Evolutionary conservation across 495 filamentous ascomycete genomes (phyloP).

Genomic region (Aspergillus biplanus): DNA sequence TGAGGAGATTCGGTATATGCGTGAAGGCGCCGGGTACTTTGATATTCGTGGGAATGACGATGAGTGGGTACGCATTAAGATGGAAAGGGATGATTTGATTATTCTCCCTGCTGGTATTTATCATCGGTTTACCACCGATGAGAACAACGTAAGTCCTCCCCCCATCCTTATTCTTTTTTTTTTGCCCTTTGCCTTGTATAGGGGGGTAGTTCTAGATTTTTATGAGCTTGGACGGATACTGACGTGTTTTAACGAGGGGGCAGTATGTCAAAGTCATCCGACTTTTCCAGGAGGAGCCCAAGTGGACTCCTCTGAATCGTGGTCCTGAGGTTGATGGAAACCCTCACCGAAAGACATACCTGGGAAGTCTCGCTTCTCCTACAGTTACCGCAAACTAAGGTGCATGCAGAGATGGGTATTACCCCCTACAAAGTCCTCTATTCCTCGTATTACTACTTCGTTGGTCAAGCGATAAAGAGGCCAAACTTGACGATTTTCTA

Average conservation of each 20-base stretch:
- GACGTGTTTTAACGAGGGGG: neutral
- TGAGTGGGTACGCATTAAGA: conserved; percentile 82
- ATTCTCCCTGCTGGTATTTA: conserved; percentile 97
- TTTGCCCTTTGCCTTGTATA: neutral
- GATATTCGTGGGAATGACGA: conserved; percentile 76
- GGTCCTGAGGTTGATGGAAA: conserved; percentile 78
- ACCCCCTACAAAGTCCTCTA: no score
- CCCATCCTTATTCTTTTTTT: conserved; percentile 5
- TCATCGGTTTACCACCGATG: conserved; percentile 95
- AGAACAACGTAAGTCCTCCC: conserved; percentile 71
- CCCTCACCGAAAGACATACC: conserved; percentile 74
- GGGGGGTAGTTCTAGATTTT: no score
- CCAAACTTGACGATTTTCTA: neutral
- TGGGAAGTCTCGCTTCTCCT: conserved; percentile 42
- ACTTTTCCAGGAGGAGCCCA: conserved; percentile 97
- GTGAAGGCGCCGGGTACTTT: conserved; percentile 89
- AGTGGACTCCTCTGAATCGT: conserved; percentile 95
- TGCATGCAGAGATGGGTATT: neutral
- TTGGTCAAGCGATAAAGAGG: neutral
- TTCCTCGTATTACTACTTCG: neutral
- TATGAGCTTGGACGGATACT: no score
- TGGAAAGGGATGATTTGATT: conserved; percentile 75
- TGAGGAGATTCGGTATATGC: conserved; percentile 97
- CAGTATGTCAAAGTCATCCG: conserved; percentile 97
- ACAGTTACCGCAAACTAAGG: conserved; percentile 35